phyloP scores from a whole-genome alignment of 2,329 filamentous ascomycete species.

The Rhinocladiella similis region DNA sequence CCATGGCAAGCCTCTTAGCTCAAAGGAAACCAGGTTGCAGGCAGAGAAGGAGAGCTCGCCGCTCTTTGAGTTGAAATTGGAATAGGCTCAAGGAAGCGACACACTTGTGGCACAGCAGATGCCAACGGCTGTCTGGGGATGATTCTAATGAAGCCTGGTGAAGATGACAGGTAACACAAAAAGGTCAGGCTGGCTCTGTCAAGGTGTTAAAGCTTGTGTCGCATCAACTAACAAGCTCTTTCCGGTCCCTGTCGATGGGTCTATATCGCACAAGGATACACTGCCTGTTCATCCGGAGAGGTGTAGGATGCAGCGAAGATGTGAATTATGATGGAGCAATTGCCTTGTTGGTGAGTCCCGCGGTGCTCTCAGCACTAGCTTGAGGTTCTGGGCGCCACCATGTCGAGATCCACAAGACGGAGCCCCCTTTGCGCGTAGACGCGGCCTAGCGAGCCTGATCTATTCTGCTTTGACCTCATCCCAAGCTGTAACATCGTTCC shows the following conservation, averaged over 20 bases:
- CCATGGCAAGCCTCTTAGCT: background rate
- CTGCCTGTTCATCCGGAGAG: background rate
- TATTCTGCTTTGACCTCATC: background rate
- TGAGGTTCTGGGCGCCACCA: too few species aligned
- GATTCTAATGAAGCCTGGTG: conserved; percentile 16
- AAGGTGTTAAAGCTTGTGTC: conserved; percentile 18
- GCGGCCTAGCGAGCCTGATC: too few species aligned
- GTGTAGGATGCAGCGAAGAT: background rate
- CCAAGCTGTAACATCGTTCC: background rate
- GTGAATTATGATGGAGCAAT: background rate
- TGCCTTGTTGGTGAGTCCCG: background rate
- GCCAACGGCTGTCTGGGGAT: conserved; percentile 22
- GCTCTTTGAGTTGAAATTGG: conserved; percentile 24
- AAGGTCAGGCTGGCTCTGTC: conserved; percentile 10
- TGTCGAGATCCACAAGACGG: too few species aligned
- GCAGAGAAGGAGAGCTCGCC: conserved; percentile 14
- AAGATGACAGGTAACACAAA: conserved; percentile 26
- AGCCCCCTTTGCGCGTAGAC: too few species aligned
- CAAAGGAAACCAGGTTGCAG: background rate
- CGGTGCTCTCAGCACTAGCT: too few species aligned
- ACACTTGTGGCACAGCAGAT: conserved; percentile 10
- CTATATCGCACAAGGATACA: background rate
- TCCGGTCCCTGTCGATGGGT: background rate
- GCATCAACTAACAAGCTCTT: background rate
- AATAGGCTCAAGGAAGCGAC: conserved; percentile 15